A percentile compares a stretch with the other conserved stretches of the same genome.
phyloP scores from a whole-genome alignment of 805 yeast genomes.

The Danielozyma ontarioensis region DNA sequence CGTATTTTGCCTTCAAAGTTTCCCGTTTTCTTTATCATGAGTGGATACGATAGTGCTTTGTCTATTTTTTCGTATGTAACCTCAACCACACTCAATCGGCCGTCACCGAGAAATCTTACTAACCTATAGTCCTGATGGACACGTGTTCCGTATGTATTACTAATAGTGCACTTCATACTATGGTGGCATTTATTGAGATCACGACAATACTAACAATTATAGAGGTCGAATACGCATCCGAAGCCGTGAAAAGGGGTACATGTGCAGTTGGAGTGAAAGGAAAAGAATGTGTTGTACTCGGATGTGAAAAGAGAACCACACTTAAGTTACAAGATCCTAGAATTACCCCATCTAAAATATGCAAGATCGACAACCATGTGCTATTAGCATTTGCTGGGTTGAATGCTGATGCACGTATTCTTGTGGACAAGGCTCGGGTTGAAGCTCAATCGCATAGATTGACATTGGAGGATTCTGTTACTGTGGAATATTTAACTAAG shows the following conservation, averaged over 20 bases:
- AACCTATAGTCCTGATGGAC: constrained; percentile 87
- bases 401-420: constrained; percentile 95
- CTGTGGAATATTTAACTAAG: constrained; percentile 86
- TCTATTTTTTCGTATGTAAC: constrained; percentile 86
- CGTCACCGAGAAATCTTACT: too few species aligned
- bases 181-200: not conserved
- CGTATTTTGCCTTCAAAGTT: not conserved
- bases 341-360: constrained; percentile 91
- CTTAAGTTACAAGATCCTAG: constrained; percentile 94
- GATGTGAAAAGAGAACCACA: constrained; percentile 95
- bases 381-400: constrained; percentile 94
- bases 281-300: constrained; percentile 79
- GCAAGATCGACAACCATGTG: constrained; percentile 84
- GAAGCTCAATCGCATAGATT: constrained; percentile 94
- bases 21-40: too few species aligned
- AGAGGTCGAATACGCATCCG: constrained; percentile 95
- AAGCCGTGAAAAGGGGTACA: constrained; percentile 97
- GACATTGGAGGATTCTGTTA: constrained; percentile 91
- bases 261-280: constrained; percentile 98
- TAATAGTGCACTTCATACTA: not conserved
- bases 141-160: constrained; percentile 74
- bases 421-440: constrained; percentile 91
- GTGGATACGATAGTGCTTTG: constrained; percentile 98
- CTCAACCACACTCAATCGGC: not conserved
- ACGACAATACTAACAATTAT: constrained; percentile 26